Base-by-base conservation (phyloP, 352 stramenopile species). In the Phytophthora pistaciae region DNA sequence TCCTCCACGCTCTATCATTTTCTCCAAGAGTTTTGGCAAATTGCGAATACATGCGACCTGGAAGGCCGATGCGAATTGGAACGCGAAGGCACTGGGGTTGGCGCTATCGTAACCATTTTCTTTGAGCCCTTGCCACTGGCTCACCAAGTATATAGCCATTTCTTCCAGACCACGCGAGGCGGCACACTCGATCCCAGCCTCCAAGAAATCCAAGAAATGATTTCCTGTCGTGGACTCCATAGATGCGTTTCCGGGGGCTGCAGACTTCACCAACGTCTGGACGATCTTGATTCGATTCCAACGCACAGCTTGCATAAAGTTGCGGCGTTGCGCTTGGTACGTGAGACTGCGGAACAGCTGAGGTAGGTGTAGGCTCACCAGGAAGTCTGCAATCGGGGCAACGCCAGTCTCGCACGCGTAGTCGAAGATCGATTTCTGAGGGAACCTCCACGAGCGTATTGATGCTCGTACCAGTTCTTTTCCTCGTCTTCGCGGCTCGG, bases 1-100 rank as follows among this genome's bases (percentile, higher is more conserved):
- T 3, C 83, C 80, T 6, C 87, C 85, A 46, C 82, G 78, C 7
- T 65, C 60, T 31, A 92, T 80, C 77, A 92, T 88, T 54, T 81
- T 79, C 48, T 71, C 44, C 27, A 91, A 68, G 3, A 94, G 60
- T 13, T 60, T 62, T 0, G 59, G 54, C 54, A 90, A 72, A 42
- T 62, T 49, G 21, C 82, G 84, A 55, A 94, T 91, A 36, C 84
- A 92, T 33, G 84, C 84, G 7, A 88, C 53, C 54, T 92, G 87
- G 40, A 92, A 87, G 13, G 76, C 82, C 49, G 78, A 64, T 6
- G 84, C 83, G 55, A 92, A 94, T 61, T 92, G 87, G 42, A 92
- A 91, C 2, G 83, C 80, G 69, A 92, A 92, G 5, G 79, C 73
- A 49, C 66, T 80, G 0, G 77, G 60, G 49, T 84, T 80, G 13